Evolutionary conservation across 2,329 filamentous ascomycete species (phyloP), one percentile per base, ranked within the genome.

Genomic region (Epicoccum nigrum): DNA sequence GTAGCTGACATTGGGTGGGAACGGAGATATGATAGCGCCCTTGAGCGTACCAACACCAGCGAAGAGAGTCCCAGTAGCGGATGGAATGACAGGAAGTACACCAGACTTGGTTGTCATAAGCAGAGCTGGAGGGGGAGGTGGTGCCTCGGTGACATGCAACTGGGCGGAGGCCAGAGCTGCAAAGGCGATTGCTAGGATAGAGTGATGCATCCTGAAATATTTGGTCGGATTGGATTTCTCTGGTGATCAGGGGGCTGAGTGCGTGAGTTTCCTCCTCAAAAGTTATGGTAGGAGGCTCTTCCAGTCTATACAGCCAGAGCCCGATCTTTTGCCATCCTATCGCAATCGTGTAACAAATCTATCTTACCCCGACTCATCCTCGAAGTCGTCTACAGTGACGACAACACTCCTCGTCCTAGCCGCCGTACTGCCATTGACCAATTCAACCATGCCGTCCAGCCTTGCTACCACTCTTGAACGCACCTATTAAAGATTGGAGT

Each of bases 21-120:
- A 51, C 1, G 58, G 56, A n/a, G 56, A 54, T 17, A 66, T 60
- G 25, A 67, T 65, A 11, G 64, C 64, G n/a, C 62, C 59, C 33
- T 68, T 59, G 31, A 66, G 60, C 0, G 63, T 67, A 19, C 60
- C 55, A 21, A 66, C 52, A 15, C 62, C 60, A 8, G 51, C 32
- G 40, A 66, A 66, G 13, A 58, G 54, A 1, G 60, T 58, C 8
- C 23, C 51, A 1, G 54, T 55, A 7, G 40, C 47, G 5, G 33
- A 7, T 13, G 61, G 63, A 9, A 57, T 48, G 4, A 54, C 48
- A 27, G 62, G 63, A 7, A 62, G 55, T 28, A 66, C 62, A 21
- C 62, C 60, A 7, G 62, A 63, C 41, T 66, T 64, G 21, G 57
- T 57, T 6, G 59, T 56, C 2, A 45, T 46, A 28, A 66, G 62